phyloP scores from a whole-genome alignment of 768 basidiomycete species.

The Pleurotus tuoliensis region DNA sequence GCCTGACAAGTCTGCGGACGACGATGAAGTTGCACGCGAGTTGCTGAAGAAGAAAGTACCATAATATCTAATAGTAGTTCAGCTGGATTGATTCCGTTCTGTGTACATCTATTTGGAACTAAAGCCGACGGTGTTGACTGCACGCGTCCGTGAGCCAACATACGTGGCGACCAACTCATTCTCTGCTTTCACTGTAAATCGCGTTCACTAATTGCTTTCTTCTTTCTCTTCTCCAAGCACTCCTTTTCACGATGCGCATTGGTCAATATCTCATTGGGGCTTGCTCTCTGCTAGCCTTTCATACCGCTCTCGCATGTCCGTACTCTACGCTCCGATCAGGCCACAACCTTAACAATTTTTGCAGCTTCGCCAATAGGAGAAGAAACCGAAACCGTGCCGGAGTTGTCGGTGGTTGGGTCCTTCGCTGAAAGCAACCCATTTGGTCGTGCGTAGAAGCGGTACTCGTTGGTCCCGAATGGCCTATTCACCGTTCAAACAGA shows the following conservation, averaged over 20 bases:
- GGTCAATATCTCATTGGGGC: slow-evolving; percentile 10
- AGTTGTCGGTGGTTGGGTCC: slow-evolving; percentile 47
- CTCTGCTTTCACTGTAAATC: background rate
- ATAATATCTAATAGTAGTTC: background rate
- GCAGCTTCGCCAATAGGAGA: slow-evolving; percentile 14
- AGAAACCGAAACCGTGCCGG: slow-evolving; percentile 40
- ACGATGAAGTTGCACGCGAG: slow-evolving; percentile 68
- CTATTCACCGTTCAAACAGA: slow-evolving; percentile 38
- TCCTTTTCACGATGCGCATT: slow-evolving; percentile 16
- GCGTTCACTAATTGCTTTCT: background rate
- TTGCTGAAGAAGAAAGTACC: slow-evolving; percentile 52
- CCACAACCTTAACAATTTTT: background rate
- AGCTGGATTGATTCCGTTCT: background rate
- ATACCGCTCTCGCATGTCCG: slow-evolving; percentile 17
- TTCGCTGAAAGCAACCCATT: slow-evolving; percentile 76
- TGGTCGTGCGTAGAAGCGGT: slow-evolving; percentile 52
- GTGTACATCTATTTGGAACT: background rate
- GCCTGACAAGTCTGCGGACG: slow-evolving; percentile 33
- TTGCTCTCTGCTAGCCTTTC: slow-evolving; percentile 10
- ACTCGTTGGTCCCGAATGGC: slow-evolving; percentile 9
- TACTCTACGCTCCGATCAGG: slow-evolving; percentile 8
- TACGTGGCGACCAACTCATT: slow-evolving; percentile 1
- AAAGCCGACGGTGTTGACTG: background rate
- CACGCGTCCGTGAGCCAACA: background rate
- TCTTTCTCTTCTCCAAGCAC: background rate